These are phyloP conservation scores for Zizania latifolia DNA, from an alignment of 176 grass and related monocot genomes.

Conservation along the genomic window DNA sequence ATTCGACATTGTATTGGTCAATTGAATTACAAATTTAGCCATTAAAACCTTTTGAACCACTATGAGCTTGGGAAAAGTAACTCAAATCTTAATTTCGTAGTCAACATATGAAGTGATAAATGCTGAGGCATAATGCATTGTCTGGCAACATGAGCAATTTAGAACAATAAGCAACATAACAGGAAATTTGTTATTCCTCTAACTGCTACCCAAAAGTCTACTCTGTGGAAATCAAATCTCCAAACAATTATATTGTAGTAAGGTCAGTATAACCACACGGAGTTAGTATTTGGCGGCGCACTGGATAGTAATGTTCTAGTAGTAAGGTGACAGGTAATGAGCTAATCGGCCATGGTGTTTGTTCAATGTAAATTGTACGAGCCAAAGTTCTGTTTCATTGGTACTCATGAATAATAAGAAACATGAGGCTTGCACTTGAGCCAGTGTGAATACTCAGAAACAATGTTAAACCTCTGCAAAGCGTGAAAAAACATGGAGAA, in stretches of 20 bases:
- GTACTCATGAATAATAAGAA: not conserved
- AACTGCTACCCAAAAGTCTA: not conserved
- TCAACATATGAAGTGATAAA: not conserved
- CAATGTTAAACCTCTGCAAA: not conserved
- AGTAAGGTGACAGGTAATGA: not conserved
- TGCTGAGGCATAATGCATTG: not conserved
- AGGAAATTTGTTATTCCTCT: not conserved
- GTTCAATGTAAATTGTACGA: not conserved
- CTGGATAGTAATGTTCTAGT: not conserved
- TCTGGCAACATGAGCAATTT: not conserved
- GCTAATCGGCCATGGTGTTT: not conserved
- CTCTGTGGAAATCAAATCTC: not conserved
- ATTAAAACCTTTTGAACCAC: not conserved
- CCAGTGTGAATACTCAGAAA: not conserved
- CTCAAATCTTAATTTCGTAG: not conserved
- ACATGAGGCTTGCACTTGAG: not conserved
- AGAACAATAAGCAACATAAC: not conserved
- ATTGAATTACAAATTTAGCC: not conserved
- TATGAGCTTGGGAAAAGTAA: not conserved
- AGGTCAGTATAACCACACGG: not conserved
- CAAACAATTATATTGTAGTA: not conserved
- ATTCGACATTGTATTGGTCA: not conserved
- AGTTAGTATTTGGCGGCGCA: not conserved
- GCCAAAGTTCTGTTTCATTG: not conserved
- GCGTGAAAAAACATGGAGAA: not conserved